These are phyloP conservation scores for Aspergillus ochraceoroseus DNA, from an alignment of 2,329 filamentous ascomycete genomes.

Conservation along the genomic window DNA sequence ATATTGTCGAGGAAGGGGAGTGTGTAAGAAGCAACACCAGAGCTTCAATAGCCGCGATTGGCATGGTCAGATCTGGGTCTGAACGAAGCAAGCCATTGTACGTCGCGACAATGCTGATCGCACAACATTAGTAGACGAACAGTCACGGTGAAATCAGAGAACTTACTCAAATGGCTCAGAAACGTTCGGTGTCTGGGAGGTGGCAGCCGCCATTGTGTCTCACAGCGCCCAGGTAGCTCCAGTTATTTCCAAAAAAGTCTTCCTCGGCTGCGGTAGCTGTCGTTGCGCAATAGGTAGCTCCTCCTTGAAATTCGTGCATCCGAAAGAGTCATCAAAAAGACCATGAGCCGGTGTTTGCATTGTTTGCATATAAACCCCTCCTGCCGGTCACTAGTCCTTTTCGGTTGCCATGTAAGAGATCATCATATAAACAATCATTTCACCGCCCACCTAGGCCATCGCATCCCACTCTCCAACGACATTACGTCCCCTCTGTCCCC, in stretches of 20 bases:
- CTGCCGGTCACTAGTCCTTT: conserved; percentile 28
- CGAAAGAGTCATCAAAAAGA: conserved; percentile 28
- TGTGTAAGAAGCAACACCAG: conserved; percentile 80
- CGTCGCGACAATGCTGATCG: conserved; percentile 55
- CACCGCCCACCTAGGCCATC: conserved; percentile 19
- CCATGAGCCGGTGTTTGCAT: conserved; percentile 33
- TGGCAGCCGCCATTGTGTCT: conserved; percentile 30
- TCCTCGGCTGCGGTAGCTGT: neutral
- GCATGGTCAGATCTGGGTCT: conserved; percentile 87
- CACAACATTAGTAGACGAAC: conserved; percentile 17
- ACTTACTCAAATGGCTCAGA: conserved; percentile 40
- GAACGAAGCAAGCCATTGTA: conserved; percentile 60
- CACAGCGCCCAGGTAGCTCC: conserved; percentile 3
- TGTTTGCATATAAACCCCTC: conserved; percentile 33
- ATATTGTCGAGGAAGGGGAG: conserved; percentile 77
- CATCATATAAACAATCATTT: conserved; percentile 37
- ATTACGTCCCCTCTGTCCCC: neutral
- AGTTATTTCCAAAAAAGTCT: conserved; percentile 16
- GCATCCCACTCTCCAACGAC: conserved; percentile 1
- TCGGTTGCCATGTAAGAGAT: conserved; percentile 25
- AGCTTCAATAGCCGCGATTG: conserved; percentile 88
- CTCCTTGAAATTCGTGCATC: conserved; percentile 7
- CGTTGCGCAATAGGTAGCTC: neutral
- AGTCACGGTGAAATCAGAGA: neutral
- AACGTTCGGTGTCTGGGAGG: conserved; percentile 20